Conservation (phyloP, 2,329 filamentous ascomycete genomes). For the Alternaria sp. region DNA sequence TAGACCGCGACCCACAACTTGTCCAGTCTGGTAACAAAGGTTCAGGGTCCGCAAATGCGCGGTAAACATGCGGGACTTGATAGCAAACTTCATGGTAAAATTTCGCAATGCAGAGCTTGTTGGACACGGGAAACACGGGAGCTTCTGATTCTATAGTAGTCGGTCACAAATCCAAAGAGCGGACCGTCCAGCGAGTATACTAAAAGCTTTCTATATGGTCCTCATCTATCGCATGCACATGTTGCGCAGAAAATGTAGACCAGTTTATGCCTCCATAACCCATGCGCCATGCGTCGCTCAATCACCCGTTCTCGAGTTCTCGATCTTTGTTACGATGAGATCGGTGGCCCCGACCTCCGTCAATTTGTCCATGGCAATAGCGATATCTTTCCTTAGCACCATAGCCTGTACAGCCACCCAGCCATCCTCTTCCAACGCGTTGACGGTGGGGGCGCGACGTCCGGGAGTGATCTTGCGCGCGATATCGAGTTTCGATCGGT, state of each 20-base stretch:
- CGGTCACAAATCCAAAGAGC: not conserved
- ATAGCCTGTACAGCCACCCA: conserved; percentile 96
- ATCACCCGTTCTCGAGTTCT: conserved; percentile 66
- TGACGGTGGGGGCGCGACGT: conserved; percentile 91
- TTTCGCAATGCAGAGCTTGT: not conserved
- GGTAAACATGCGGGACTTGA: not conserved
- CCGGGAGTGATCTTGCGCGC: conserved; percentile 86
- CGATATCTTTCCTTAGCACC: conserved; percentile 88
- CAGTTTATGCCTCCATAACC: not conserved
- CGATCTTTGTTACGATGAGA: conserved; percentile 83
- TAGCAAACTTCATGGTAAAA: not conserved
- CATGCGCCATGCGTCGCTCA: not conserved
- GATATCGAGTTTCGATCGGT: conserved; percentile 68
- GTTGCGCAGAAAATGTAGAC: not conserved
- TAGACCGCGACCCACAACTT: not conserved
- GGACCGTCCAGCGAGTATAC: not conserved
- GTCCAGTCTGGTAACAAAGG: not conserved
- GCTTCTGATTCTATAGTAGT: not conserved
- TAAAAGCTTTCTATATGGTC: not conserved
- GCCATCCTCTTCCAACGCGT: conserved; percentile 82
- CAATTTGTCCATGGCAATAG: conserved; percentile 84
- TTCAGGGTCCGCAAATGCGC: not conserved
- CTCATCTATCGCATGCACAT: not conserved
- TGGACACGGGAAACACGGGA: not conserved
- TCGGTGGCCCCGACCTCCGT: conserved; percentile 79